Base-by-base conservation (phyloP, 208 protist genomes). In the Trypanosoma brucei region DNA sequence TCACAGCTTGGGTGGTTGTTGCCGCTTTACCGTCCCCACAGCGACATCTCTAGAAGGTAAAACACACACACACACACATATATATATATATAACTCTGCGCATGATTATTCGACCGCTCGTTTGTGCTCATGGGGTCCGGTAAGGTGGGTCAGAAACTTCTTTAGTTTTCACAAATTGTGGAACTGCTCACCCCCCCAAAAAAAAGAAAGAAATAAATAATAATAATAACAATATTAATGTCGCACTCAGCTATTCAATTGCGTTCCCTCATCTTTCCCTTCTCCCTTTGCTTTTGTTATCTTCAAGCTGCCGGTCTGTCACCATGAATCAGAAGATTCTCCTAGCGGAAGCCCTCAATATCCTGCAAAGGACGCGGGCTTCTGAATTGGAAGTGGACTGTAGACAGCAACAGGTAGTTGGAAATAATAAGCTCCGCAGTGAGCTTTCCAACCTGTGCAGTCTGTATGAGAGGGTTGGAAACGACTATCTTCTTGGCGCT, bases 321-420 rank as follows among this genome's bases (percentile, higher is more conserved):
- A 58, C 30, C 13, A 93, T 93, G 88, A 83, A 79, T 3, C 79
- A 86, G 55, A 91, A 90, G 60, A 57, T 91, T 31, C 55, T 94
- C 0, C 67, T 94, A 33, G 88, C 88, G 8, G 88, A 94, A 56
- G 68, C 75, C 37, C 73, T 94, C 2, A 84, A 94, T 63, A 52
- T 94, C 30, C 65, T 91, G 33, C 82, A 79, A 13, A 76, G 86
- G 75, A 76, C 78, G 52, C 84, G 92, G 74, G 74, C 79, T 55
- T 61, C 62, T 34, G 88, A 94, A 72, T 82, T 82, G 51, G 84
- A 88, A 35, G 68, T 79, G 13, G 88, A 91, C 64, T 68, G 76
- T 44, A 78, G 62, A 14, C 76, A 79, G 56, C 33, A 60, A 34
- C 75, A 69, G 45, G 75, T 91, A 33, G 68, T 62, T 33, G 75